Evolutionary conservation across 2,329 filamentous ascomycete species (phyloP), one percentile per base, ranked within the genome.

Genomic region (Clonostachys byssicola): DNA sequence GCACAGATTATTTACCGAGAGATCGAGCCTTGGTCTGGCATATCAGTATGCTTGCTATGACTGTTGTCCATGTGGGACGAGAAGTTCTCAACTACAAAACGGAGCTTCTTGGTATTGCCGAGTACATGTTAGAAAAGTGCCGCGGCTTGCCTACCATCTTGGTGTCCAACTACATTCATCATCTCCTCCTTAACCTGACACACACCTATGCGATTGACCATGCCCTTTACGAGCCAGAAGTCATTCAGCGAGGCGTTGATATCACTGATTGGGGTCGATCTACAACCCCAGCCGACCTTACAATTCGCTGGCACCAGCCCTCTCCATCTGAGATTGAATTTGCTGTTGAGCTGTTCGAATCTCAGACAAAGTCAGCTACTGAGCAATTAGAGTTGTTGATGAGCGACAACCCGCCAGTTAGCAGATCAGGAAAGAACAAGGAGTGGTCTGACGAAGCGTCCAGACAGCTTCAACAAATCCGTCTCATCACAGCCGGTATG

Each of bases 381-480:
- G 74, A 84, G 49, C 83, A 89, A 51, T 71, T 99, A 12, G 80
- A 82, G 52, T 80, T 85, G 8, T 77, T 99, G n/a, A 95, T 90
- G 60, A 85, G 88, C 51, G 85, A 89, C 42, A 80, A 86, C 35
- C 86, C 91, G 2, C 86, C 84, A 3, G 86, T 97, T 46, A 95
- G 91, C 65, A 82, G 92, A 48, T 92, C 92, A 55, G 94, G 94
- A 36, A 96, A 92, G 63, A 95, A 95, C 56, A 99, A 97, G 67
- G 92, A 96, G 58, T 99, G 94, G 94, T 96, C 92, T 0, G 94
- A 99, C 63, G 95, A 99, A 63, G 86, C 97, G 30, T 92, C 91
- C 3, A 78, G 94, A 47, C 90, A 96, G 54, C 77, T 99, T 48
- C 89, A 92, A 12, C 85, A 96, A 45, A 75, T 99, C 13, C 80